Evolutionary conservation across 768 basidiomycete species (phyloP).

Genomic region (Leucosporidium scottii): DNA sequence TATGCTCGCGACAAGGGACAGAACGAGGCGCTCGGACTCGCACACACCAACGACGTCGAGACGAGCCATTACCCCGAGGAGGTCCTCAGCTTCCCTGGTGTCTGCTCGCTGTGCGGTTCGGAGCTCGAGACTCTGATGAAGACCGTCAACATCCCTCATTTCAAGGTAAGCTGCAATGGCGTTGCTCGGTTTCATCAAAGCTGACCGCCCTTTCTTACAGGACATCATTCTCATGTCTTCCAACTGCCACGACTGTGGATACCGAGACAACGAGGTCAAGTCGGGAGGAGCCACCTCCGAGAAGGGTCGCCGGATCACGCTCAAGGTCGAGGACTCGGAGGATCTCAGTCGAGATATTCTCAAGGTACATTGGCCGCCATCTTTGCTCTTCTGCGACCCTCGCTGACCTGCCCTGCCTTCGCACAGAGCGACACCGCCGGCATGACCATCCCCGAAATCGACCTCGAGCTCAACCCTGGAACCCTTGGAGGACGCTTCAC

Average conservation of each 20-base stretch:
- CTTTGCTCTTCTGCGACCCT: not conserved
- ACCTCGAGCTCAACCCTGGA: constrained; percentile 80
- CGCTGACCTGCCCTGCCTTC: not conserved
- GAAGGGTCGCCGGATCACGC: constrained; percentile 74
- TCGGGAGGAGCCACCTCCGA: constrained; percentile 82
- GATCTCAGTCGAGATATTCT: constrained; percentile 88
- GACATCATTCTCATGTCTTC: constrained; percentile 97
- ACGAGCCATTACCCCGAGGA: constrained; percentile 59
- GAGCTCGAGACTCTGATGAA: constrained; percentile 85
- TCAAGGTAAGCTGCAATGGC: constrained; percentile 58
- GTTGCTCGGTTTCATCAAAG: not conserved
- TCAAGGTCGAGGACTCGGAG: constrained; percentile 85
- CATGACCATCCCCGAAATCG: constrained; percentile 85
- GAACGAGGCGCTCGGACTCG: constrained; percentile 69
- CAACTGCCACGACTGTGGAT: constrained; percentile 90
- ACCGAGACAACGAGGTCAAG: constrained; percentile 96
- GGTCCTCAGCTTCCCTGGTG: constrained; percentile 75
- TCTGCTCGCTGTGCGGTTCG: constrained; percentile 82
- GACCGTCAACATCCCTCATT: constrained; percentile 91
- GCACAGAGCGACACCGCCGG: constrained; percentile 87
- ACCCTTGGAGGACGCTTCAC: constrained; percentile 97
- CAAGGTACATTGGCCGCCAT: constrained; percentile 54
- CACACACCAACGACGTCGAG: constrained; percentile 43
- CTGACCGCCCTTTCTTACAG: constrained; percentile 45
- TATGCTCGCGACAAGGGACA: constrained; percentile 74